Evolutionary conservation across 139 green algal species (phyloP).

Genomic region (Coelastrella sp.): DNA sequence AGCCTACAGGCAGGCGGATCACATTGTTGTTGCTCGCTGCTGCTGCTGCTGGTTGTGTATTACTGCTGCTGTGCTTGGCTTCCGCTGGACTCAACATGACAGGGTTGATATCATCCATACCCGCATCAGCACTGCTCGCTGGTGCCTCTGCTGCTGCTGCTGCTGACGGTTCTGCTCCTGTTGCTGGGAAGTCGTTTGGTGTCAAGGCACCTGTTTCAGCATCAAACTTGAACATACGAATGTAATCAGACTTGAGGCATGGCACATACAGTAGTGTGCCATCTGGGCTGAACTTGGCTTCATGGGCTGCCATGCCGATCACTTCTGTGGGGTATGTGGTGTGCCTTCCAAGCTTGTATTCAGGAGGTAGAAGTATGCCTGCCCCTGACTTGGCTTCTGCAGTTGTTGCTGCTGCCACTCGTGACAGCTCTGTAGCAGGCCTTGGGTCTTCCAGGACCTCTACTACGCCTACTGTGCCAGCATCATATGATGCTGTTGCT

Average conservation of each 20-base stretch:
- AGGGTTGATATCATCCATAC: neutral
- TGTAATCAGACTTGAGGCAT: slow-evolving; percentile 21
- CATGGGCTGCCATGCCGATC: slow-evolving; percentile 21
- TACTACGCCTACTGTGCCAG: slow-evolving; percentile 19
- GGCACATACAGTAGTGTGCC: slow-evolving; percentile 23
- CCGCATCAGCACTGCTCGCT: neutral
- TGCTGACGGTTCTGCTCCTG: neutral
- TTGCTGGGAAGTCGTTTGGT: slow-evolving; percentile 32
- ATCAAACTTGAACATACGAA: slow-evolving; percentile 45
- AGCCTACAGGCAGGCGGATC: slow-evolving; percentile 6
- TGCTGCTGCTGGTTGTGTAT: neutral
- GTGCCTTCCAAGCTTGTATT: neutral
- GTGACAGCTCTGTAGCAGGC: neutral
- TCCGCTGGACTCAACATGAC: neutral
- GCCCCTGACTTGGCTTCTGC: slow-evolving; percentile 5
- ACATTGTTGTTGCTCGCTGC: slow-evolving; percentile 5
- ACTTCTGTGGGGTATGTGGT: neutral
- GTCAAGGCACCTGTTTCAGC: slow-evolving; percentile 16
- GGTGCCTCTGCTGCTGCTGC: slow-evolving; percentile 15
- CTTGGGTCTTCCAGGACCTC: neutral
- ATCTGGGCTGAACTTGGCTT: slow-evolving; percentile 24
- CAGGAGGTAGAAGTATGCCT: neutral
- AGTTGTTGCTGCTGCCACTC: neutral
- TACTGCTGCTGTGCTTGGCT: neutral
- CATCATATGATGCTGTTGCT: slow-evolving; percentile 31